phyloP scores from a whole-genome alignment of 2,329 filamentous ascomycete species.

The Claviceps capensis region DNA sequence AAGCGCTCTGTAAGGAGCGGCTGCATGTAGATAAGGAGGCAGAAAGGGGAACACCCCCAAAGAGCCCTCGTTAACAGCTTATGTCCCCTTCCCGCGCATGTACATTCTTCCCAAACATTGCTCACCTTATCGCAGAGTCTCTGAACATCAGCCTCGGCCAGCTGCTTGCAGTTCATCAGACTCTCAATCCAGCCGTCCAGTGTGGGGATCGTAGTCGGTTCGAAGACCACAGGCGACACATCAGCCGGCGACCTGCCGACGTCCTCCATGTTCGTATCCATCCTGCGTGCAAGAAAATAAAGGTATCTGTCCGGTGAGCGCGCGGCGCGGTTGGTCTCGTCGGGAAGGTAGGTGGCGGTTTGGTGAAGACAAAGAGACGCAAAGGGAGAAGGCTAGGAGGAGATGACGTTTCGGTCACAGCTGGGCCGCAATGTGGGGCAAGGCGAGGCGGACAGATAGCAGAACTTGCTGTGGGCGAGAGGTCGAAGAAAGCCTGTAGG shows the following conservation, averaged over 20 bases:
- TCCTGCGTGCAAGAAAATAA: slow-evolving; percentile 20
- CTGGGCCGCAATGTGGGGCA: slow-evolving; percentile 10
- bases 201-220: slow-evolving; percentile 81
- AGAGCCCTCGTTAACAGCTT: neutral
- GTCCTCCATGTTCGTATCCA: slow-evolving; percentile 99
- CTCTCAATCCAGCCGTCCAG: slow-evolving; percentile 98
- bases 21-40: neutral
- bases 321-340: slow-evolving; percentile 8
- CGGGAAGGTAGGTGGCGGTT: slow-evolving; percentile 4
- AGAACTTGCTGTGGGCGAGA: neutral
- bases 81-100: neutral
- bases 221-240: slow-evolving; percentile 55
- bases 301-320: slow-evolving; percentile 6
- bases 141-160: slow-evolving; percentile 87
- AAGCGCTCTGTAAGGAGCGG: neutral
- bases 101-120: neutral
- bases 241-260: slow-evolving; percentile 75
- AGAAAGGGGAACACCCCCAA: neutral
- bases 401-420: slow-evolving; percentile 19
- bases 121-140: slow-evolving; percentile 92
- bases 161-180: slow-evolving; percentile 97
- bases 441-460: slow-evolving; percentile 4
- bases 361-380: no score
- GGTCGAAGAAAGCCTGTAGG: neutral
- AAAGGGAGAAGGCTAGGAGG: slow-evolving; percentile 7